Evolutionary conservation across 495 filamentous ascomycete species (phyloP).

Genomic region (Daldinia caldariorum): DNA sequence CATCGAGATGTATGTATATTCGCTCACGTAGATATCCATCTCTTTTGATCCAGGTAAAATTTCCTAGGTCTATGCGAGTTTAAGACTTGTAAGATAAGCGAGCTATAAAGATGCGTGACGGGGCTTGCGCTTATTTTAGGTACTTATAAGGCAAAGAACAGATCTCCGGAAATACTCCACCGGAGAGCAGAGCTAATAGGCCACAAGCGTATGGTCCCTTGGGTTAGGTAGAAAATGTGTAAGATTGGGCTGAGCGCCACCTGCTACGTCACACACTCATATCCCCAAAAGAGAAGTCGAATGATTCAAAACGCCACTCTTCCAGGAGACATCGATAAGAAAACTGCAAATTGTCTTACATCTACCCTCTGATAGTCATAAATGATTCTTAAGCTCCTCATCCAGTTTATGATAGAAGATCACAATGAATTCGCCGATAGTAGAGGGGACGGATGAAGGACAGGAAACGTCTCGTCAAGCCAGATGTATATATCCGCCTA

Average conservation of each 20-base stretch:
- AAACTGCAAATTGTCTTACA: background rate
- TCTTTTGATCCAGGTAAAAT: background rate
- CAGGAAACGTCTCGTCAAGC: background rate
- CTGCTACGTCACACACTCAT: background rate
- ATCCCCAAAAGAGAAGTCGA: background rate
- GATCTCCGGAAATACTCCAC: background rate
- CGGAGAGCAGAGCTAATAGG: background rate
- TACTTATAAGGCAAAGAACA: background rate
- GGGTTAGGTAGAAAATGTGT: background rate
- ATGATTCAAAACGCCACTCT: conserved; percentile 1
- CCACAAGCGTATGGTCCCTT: background rate
- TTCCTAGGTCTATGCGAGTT: background rate
- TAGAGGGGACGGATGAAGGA: background rate
- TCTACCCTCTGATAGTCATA: background rate
- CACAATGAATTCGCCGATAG: background rate
- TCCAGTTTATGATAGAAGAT: background rate
- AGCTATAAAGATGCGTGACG: background rate
- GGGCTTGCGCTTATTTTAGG: background rate
- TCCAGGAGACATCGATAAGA: background rate
- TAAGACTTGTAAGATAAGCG: background rate
- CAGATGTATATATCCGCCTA: background rate
- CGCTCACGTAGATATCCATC: background rate
- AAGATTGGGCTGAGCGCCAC: background rate
- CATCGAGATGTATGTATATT: background rate
- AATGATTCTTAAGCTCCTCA: background rate